Percentiles rank a stretch among this genome's conserved stretches.
Evolutionary conservation across 129 eudicot genomes (phyloP).

Genomic region (Artemisia argyi): DNA sequence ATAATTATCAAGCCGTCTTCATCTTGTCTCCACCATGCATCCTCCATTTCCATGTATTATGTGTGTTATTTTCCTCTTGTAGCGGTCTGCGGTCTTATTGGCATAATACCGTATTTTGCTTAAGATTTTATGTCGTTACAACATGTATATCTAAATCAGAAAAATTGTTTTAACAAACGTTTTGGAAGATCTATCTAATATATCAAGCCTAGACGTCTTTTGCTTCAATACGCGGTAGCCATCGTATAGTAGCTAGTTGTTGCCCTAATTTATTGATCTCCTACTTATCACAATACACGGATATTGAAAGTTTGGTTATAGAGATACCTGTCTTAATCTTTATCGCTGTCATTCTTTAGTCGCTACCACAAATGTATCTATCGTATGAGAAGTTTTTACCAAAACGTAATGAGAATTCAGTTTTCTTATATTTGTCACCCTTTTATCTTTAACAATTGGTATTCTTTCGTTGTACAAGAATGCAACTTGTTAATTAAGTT

Average conservation of each 20-base stretch:
- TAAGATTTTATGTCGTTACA: too few species aligned
- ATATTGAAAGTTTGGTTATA: neutral
- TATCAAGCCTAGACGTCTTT: too few species aligned
- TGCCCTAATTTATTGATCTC: neutral
- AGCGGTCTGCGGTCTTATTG: too few species aligned
- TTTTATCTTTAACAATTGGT: neutral
- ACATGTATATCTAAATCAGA: too few species aligned
- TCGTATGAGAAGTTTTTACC: neutral
- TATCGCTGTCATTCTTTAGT: neutral
- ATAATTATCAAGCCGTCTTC: slow-evolving; percentile 15
- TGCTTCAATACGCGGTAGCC: too few species aligned
- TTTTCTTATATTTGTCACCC: neutral
- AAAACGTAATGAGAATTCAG: neutral
- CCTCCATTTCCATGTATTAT: neutral
- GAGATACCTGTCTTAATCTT: neutral
- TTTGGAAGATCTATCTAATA: too few species aligned
- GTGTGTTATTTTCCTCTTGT: too few species aligned
- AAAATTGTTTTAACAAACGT: too few species aligned
- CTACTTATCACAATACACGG: neutral
- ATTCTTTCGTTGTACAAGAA: too few species aligned
- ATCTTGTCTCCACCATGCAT: neutral
- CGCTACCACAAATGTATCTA: neutral
- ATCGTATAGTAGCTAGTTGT: neutral
- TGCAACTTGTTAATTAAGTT: too few species aligned
- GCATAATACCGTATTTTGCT: too few species aligned